phyloP scores from a whole-genome alignment of 257 asterid species.

The Solanum rostratum region DNA sequence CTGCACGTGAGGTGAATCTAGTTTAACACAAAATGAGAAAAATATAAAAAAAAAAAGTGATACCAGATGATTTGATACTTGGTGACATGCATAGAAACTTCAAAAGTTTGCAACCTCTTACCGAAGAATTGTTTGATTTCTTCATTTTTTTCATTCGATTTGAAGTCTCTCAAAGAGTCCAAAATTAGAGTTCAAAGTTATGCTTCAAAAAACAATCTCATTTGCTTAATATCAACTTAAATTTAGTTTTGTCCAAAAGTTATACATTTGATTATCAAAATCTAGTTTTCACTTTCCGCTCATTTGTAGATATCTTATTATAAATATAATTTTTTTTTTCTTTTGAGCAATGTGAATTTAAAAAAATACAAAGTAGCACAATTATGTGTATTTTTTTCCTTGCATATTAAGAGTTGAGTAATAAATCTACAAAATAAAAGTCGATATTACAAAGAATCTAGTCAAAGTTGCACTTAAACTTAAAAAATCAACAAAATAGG shows the following conservation, averaged over 20 bases:
- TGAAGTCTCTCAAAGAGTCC: neutral
- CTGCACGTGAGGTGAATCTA: too few relatives aligned
- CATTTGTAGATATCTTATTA: conserved; percentile 24
- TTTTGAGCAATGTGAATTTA: neutral
- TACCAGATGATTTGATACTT: conserved; percentile 1
- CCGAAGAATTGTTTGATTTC: conserved; percentile 28
- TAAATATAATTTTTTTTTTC: neutral
- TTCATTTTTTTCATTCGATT: conserved; percentile 15
- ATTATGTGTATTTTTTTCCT: too few relatives aligned
- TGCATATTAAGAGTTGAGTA: neutral
- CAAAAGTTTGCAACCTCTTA: conserved; percentile 56
- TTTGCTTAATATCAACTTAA: conserved; percentile 14
- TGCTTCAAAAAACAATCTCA: conserved; percentile 41
- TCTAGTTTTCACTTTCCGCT: conserved; percentile 20
- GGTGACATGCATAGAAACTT: conserved; percentile 52
- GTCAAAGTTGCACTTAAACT: conserved; percentile 9
- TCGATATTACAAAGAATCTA: conserved; percentile 2
- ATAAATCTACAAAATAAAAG: neutral
- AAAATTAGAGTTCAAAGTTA: conserved; percentile 1
- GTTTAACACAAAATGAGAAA: neutral
- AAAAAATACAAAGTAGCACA: too few relatives aligned
- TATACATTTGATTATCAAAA: conserved; percentile 16
- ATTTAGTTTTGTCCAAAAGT: neutral
- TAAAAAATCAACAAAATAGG: neutral
- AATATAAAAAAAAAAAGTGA: neutral